Base-by-base conservation (phyloP, 352 stramenopile species). In the Phytophthora sansomeana region DNA sequence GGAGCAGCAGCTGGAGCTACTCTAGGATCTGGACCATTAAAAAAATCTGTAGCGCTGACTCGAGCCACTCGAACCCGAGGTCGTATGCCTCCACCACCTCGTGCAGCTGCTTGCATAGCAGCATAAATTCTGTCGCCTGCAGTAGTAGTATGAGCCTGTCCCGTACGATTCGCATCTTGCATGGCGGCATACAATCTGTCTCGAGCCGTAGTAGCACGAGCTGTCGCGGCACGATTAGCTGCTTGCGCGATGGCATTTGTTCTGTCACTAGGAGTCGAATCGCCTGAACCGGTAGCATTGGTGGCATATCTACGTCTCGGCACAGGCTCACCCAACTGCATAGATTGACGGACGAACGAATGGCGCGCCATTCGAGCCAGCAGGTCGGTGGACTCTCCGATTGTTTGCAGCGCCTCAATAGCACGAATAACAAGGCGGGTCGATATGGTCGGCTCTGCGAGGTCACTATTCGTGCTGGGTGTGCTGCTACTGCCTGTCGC, bases 331-430 rank as follows among this genome's bases (percentile, higher is more conserved):
- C 71, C 52, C 14, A 69, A 54, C 19, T 69, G 61, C 43, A 69
- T 58, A 6, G 72, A 71, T 46, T 86, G 77, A 2, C 77, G 80
- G 33, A 86, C 72, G 57, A 88, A 86, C 5, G 80, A 61, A 41
- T 85, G 77, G 5, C 80, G 80, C 21, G 69, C 77, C 48, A 85
- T 79, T 14, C 77, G 71, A 14, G 80, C 67, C 30, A 91, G 58
- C 47, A 86, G 53, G 6, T 84, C 79, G 8, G 72, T 74, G 0
- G 80, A 66, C 48, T 91, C 82, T 29, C 82, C 82, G 21, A 90
- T 76, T 1, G 65, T 75, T 63, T 88, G 77, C 44, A 91, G 48
- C 28, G 60, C 81, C 54, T 91, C 80, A 36, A 91, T 84, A 8
- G 74, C 57, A 28, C 80, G 71, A 38, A 88, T 60, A 21, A 73